Conservation (phyloP, 1,284 basidiomycete genomes). For the Phylloporus gajari region DNA sequence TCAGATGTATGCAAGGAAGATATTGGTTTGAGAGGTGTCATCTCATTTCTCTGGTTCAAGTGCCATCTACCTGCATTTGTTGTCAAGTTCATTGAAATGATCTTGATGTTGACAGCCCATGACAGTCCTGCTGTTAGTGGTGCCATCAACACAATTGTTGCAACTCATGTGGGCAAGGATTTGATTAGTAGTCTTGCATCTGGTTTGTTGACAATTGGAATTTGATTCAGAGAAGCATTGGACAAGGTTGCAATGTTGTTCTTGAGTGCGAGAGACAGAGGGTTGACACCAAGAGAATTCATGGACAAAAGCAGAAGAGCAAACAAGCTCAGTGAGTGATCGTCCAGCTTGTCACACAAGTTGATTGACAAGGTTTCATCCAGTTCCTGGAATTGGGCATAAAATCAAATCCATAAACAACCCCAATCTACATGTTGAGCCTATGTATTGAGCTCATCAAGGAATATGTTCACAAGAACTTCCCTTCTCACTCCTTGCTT, state of each 20-base stretch:
- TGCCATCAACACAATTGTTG: constrained; percentile 99
- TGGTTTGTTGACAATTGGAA: constrained; percentile 97
- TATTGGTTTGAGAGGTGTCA: constrained; percentile 96
- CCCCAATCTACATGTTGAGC: constrained; percentile 94
- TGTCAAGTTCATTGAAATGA: constrained; percentile 99
- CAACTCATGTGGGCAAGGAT: constrained; percentile 98
- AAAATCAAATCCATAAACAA: constrained; percentile 99
- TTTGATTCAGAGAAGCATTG: constrained; percentile 98
- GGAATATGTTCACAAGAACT: constrained; percentile 95
- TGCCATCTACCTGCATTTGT: constrained; percentile 87
- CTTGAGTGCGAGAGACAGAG: constrained; percentile 89
- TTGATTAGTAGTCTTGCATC: constrained; percentile 96
- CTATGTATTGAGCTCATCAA: constrained; percentile 98
- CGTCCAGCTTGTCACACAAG: neutral
- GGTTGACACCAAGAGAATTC: constrained; percentile 95
- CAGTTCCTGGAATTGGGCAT: constrained; percentile 98
- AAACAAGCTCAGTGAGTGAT: constrained; percentile 88
- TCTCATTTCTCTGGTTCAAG: constrained; percentile 98
- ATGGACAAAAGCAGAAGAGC: constrained; percentile 95
- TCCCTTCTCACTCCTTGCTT: constrained; percentile 91
- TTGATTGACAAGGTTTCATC: constrained; percentile 3
- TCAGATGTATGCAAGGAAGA: constrained; percentile 99
- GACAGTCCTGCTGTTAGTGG: constrained; percentile 97
- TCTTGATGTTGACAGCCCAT: constrained; percentile 97
- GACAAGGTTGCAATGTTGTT: constrained; percentile 98